Evolutionary conservation across 2,329 filamentous ascomycete genomes (phyloP).

Genomic region (Tolypocladium pustulatum): DNA sequence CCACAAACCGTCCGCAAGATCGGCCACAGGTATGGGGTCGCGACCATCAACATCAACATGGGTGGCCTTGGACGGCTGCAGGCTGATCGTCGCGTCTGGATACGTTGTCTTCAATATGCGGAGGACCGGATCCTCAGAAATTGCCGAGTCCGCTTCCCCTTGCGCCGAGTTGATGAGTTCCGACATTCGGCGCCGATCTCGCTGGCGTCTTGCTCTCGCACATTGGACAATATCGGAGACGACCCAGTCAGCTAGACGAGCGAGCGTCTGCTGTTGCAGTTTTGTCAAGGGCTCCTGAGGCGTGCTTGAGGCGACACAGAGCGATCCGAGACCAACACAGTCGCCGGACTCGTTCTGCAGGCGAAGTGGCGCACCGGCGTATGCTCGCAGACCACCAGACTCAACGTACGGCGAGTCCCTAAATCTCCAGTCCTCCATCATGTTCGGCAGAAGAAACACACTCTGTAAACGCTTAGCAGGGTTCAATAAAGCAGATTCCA

Average conservation of each 20-base stretch:
- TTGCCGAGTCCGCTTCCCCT: neutral
- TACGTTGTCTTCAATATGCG: neutral
- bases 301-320: neutral
- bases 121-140: neutral
- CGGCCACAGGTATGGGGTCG: neutral
- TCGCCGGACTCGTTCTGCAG: neutral
- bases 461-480: neutral
- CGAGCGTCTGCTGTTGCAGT: neutral
- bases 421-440: neutral
- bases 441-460: neutral
- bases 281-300: neutral
- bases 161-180: neutral
- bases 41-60: neutral
- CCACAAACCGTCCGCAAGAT: neutral
- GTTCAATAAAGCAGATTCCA: neutral
- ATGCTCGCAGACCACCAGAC: neutral
- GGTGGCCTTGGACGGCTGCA: neutral
- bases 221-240: neutral
- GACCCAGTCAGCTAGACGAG: neutral
- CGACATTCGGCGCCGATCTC: neutral
- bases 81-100: neutral
- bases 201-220: neutral
- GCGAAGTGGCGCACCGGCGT: neutral
- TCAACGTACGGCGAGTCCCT: neutral
- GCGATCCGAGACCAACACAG: neutral